Evolutionary conservation across 805 yeast genomes (phyloP).

Genomic region (Kluyveromyces nonfermentans): DNA sequence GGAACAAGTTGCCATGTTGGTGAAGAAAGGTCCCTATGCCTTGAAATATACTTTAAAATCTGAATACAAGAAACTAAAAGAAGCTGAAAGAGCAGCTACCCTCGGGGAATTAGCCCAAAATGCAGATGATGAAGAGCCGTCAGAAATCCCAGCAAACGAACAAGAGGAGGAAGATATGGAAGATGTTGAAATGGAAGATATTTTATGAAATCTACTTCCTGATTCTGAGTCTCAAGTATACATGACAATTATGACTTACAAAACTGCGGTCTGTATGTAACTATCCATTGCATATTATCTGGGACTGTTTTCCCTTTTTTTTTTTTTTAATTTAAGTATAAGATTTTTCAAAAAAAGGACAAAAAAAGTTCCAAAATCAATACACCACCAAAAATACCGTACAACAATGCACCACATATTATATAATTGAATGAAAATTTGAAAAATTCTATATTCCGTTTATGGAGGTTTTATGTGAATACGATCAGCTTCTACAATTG

Average conservation of each 20-base stretch:
- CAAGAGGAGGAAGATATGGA: conserved; percentile 46
- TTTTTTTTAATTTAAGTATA: too few relatives aligned
- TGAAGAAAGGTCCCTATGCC: conserved; percentile 93
- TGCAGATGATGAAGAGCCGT: conserved; percentile 37
- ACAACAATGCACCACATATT: neutral
- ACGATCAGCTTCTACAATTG: neutral
- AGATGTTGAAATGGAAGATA: conserved; percentile 70
- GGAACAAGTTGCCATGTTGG: conserved; percentile 80
- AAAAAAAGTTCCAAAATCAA: neutral
- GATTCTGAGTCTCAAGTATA: neutral
- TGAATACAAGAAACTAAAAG: conserved; percentile 74
- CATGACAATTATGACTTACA: too few relatives aligned
- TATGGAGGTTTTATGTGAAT: neutral
- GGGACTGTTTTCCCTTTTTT: neutral
- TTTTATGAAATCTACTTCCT: conserved; percentile 30
- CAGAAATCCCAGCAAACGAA: conserved; percentile 36
- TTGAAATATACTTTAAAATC: conserved; percentile 83
- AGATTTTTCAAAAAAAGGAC: neutral
- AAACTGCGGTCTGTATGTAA: too few relatives aligned
- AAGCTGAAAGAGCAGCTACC: conserved; percentile 63
- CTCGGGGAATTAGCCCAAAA: conserved; percentile 40
- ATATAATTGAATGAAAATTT: neutral
- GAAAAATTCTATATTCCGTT: neutral
- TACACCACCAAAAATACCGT: neutral
- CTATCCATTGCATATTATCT: neutral